Percentiles rank a stretch among this genome's conserved stretches.
phyloP scores from a whole-genome alignment of 1,284 basidiomycete species.

The Calocybe gambosa region DNA sequence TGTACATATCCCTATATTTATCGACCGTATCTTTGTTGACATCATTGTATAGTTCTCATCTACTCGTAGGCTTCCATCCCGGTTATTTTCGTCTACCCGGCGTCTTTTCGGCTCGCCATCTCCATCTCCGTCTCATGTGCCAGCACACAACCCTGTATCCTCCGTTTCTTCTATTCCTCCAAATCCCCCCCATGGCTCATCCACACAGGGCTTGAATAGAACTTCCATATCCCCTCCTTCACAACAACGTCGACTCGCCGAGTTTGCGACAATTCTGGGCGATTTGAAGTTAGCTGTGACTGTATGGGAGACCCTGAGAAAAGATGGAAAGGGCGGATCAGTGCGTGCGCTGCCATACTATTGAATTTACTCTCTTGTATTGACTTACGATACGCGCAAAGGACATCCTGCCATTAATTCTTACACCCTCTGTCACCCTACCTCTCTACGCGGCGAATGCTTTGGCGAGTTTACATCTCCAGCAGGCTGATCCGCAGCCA shows the following conservation, averaged over 20 bases:
- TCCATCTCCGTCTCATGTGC: constrained; percentile 41
- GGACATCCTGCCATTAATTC: constrained; percentile 70
- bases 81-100: constrained; percentile 84
- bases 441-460: constrained; percentile 57
- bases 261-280: constrained; percentile 90
- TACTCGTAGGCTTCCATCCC: constrained; percentile 75
- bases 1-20: constrained; percentile 32
- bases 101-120: constrained; percentile 76
- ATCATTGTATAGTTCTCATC: constrained; percentile 58
- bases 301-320: constrained; percentile 84
- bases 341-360: constrained; percentile 34
- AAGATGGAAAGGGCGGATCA: constrained; percentile 74
- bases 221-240: constrained; percentile 38
- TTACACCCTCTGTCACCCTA: constrained; percentile 57
- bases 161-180: constrained; percentile 42
- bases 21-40: constrained; percentile 7
- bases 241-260: constrained; percentile 84
- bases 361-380: not conserved
- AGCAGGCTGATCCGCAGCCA: constrained; percentile 46
- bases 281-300: constrained; percentile 82
- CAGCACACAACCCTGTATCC: constrained; percentile 34
- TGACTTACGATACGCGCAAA: constrained; percentile 21
- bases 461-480: constrained; percentile 37
- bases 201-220: constrained; percentile 8
- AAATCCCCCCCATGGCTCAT: constrained; percentile 31